Conservation (phyloP, 2,329 filamentous ascomycete species). For the Pseudogymnoascus sp. region DNA sequence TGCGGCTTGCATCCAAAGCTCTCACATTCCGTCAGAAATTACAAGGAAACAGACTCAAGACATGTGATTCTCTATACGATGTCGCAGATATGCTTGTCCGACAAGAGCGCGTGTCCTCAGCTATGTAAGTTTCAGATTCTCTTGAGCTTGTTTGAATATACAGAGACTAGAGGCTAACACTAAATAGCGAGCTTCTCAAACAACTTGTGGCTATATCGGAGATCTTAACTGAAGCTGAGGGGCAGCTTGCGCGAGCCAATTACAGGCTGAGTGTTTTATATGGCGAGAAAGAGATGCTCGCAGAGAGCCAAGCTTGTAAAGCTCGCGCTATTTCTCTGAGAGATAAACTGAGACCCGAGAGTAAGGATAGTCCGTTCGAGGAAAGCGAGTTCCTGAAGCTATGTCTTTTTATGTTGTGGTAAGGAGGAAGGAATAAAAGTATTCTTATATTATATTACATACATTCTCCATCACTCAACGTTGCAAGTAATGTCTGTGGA, state of each 20-base stretch:
- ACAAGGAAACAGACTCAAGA: constrained; percentile 2
- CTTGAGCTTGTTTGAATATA: background rate
- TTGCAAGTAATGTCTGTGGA: background rate
- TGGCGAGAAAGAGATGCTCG: background rate
- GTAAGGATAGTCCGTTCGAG: background rate
- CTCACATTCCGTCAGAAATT: constrained; percentile 5
- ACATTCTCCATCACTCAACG: background rate
- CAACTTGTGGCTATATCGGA: constrained; percentile 1
- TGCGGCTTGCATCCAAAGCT: constrained; percentile 7
- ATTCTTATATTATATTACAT: background rate
- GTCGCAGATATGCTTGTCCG: background rate
- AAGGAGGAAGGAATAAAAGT: background rate
- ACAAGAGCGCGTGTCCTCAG: background rate
- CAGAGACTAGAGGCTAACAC: background rate
- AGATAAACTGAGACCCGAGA: constrained; percentile 4
- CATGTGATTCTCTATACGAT: constrained; percentile 9
- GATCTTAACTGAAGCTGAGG: background rate
- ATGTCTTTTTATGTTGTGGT: constrained; percentile 12
- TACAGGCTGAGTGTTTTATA: constrained; percentile 8
- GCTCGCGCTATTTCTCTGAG: background rate
- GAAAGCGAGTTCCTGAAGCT: constrained; percentile 9
- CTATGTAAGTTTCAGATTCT: background rate
- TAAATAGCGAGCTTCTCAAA: constrained; percentile 8
- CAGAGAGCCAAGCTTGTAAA: constrained; percentile 5
- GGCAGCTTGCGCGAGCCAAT: constrained; percentile 9